Percentiles rank a stretch among this genome's conserved stretches.
Conservation (phyloP, 2,329 filamentous ascomycete genomes). For the Orbilia brochopaga region DNA sequence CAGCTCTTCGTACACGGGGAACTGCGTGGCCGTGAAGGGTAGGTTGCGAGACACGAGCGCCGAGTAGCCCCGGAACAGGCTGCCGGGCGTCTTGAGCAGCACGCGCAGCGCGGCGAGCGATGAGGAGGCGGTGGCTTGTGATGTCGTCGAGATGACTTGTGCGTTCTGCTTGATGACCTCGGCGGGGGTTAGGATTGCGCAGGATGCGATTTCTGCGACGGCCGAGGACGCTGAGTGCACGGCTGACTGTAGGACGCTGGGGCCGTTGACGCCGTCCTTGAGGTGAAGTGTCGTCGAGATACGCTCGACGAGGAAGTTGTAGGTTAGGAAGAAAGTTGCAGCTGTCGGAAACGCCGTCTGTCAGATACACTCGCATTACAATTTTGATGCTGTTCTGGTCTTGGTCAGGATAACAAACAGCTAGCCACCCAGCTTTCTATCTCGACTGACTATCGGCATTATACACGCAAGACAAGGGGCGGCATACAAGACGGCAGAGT, state of each 20-base stretch:
- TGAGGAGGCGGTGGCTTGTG: constrained; percentile 62
- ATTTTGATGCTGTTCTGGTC: not conserved
- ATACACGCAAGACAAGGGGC: too few relatives aligned
- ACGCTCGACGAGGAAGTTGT: constrained; percentile 71
- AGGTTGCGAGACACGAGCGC: constrained; percentile 81
- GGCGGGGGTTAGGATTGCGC: constrained; percentile 82
- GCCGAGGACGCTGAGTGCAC: constrained; percentile 77
- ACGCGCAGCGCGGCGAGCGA: constrained; percentile 64
- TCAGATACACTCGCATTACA: too few relatives aligned
- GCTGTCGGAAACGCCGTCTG: constrained; percentile 60
- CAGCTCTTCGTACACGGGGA: constrained; percentile 80
- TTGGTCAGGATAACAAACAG: too few relatives aligned
- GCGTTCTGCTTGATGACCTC: constrained; percentile 95
- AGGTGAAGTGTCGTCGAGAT: constrained; percentile 60
- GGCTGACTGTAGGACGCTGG: constrained; percentile 69
- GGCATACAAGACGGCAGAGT: constrained; percentile 81
- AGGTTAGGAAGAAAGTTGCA: constrained; percentile 87
- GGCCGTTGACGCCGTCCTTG: constrained; percentile 13
- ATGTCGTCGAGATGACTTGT: constrained; percentile 70
- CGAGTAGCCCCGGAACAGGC: constrained; percentile 74
- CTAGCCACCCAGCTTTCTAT: too few relatives aligned
- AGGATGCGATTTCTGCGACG: constrained; percentile 80
- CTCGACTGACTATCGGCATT: too few relatives aligned
- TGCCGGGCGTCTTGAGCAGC: constrained; percentile 65
- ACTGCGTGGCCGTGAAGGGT: constrained; percentile 86